phyloP scores from a whole-genome alignment of 2,329 filamentous ascomycete species.

The Pyrenophora tritici-repentis region DNA sequence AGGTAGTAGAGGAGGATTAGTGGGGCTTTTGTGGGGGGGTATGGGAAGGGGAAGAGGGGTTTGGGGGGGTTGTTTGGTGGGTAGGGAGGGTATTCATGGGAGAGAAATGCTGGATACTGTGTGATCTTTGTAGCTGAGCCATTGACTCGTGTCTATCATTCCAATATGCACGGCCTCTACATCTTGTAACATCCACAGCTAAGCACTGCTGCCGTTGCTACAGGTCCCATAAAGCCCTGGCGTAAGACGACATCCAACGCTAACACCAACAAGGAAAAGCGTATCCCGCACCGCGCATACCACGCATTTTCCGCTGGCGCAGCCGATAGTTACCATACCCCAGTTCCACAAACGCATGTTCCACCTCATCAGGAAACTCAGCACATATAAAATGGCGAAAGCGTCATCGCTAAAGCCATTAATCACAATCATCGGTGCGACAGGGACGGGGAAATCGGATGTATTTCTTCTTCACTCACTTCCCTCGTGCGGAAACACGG shows the following conservation, averaged over 20 bases:
- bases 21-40: too few species aligned
- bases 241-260: not conserved
- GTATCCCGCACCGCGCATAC: conserved; percentile 4
- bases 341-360: conserved; percentile 29
- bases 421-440: conserved; percentile 83
- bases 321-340: not conserved
- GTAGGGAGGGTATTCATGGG: too few species aligned
- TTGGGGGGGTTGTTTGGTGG: too few species aligned
- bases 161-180: too few species aligned
- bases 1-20: too few species aligned
- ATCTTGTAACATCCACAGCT: too few species aligned
- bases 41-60: too few species aligned
- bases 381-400: conserved; percentile 30
- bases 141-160: too few species aligned
- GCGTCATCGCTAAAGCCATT: conserved; percentile 58
- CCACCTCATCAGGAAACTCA: conserved; percentile 23
- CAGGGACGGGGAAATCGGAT: conserved; percentile 91
- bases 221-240: too few species aligned
- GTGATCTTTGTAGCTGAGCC: too few species aligned
- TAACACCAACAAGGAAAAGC: not conserved
- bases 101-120: too few species aligned
- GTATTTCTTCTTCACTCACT: conserved; percentile 52
- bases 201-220: too few species aligned
- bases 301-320: conserved; percentile 10
- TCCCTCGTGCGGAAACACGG: not conserved